Evolutionary conservation across 139 green algal species (phyloP).

Genomic region (Micractinium sp.): DNA sequence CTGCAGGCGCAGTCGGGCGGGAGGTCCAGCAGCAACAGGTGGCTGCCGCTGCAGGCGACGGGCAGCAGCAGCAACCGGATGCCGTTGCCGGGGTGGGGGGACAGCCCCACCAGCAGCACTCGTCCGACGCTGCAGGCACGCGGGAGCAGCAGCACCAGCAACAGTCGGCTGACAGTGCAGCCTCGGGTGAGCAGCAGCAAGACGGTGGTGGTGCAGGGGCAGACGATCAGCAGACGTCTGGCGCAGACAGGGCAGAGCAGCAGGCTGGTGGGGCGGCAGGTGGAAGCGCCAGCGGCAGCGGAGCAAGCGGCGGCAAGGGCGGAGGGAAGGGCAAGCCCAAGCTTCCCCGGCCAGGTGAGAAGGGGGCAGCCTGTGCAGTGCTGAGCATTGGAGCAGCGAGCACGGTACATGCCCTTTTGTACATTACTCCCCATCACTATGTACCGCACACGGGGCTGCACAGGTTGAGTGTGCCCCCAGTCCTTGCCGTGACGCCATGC

Average conservation of each 20-base stretch:
- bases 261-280: no score
- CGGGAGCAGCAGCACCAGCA: background rate
- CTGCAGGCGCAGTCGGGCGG: no score
- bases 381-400: background rate
- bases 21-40: background rate
- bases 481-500: background rate
- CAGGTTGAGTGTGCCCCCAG: background rate
- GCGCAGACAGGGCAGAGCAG: no score
- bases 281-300: background rate
- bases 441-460: no score
- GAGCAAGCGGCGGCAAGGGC: background rate
- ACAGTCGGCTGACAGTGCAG: background rate
- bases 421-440: no score
- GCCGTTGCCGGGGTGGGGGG: background rate
- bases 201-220: no score
- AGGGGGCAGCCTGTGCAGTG: no score
- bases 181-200: no score
- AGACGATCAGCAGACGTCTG: no score
- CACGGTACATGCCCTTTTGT: no score
- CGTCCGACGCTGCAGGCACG: no score
- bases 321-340: slow-evolving; percentile 7
- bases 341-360: slow-evolving; percentile 22
- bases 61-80: background rate
- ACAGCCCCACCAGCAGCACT: background rate
- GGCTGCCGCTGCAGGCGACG: background rate